A percentile compares a stretch with the other conserved stretches of the same genome.
Conservation (phyloP, 345 rosid species). For the Trapa bicornis region DNA sequence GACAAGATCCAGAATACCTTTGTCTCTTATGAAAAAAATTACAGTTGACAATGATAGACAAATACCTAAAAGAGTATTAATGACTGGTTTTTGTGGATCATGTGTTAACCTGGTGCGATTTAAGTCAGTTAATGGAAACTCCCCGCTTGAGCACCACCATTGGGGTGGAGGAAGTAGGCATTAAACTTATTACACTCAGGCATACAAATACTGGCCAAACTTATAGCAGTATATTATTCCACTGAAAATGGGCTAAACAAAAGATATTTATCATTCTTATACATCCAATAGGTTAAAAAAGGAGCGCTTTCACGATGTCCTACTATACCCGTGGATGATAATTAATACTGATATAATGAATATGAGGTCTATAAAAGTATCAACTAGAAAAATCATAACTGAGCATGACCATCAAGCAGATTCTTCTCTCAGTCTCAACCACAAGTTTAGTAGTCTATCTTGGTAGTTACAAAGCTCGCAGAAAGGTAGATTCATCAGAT, state of each 20-base stretch:
- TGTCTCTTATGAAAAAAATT: neutral
- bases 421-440: neutral
- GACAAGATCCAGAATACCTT: neutral
- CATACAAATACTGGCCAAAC: neutral
- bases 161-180: no score
- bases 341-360: neutral
- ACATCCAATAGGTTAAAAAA: neutral
- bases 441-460: neutral
- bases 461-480: neutral
- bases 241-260: neutral
- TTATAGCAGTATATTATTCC: neutral
- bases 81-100: no score
- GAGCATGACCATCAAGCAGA: neutral
- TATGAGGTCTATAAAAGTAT: neutral
- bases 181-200: neutral
- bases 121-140: no score
- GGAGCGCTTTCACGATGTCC: neutral
- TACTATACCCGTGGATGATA: neutral
- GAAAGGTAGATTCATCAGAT: neutral
- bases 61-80: no score
- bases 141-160: no score
- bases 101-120: no score
- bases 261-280: neutral
- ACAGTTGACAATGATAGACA: no score
- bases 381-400: neutral